A percentile compares a stretch with the other conserved stretches of the same genome.
phyloP scores from a whole-genome alignment of 2,329 filamentous ascomycete species.

The Talaromyces pinophilus region DNA sequence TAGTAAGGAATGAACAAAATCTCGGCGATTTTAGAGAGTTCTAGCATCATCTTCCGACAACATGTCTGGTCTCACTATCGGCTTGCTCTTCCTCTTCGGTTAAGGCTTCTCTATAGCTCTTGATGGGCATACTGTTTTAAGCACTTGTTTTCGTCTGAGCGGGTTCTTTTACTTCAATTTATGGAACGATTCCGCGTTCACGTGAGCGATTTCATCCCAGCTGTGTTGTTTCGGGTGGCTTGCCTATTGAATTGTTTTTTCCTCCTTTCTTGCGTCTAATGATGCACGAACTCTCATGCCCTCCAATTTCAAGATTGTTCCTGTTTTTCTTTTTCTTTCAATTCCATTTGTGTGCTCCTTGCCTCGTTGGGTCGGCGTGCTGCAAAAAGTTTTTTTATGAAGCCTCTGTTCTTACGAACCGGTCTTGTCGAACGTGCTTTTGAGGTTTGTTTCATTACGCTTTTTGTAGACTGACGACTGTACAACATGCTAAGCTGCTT shows the following conservation, averaged over 20 bases:
- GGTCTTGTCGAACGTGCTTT: slow-evolving; percentile 43
- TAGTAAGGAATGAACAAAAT: slow-evolving; percentile 35
- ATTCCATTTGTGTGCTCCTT: slow-evolving; percentile 36
- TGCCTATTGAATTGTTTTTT: slow-evolving; percentile 24
- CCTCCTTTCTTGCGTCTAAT: slow-evolving; percentile 37
- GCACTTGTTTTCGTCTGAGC: slow-evolving; percentile 47
- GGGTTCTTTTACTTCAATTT: slow-evolving; percentile 37
- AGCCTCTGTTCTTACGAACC: slow-evolving; percentile 36
- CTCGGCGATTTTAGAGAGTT: slow-evolving; percentile 20
- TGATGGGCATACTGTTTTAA: slow-evolving; percentile 43
- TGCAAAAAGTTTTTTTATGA: slow-evolving; percentile 46
- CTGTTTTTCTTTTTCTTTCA: slow-evolving; percentile 17
- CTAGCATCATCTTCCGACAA: slow-evolving; percentile 46
- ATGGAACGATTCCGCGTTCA: slow-evolving; percentile 31
- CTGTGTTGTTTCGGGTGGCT: slow-evolving; percentile 23
- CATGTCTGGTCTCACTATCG: slow-evolving; percentile 45
- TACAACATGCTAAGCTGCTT: slow-evolving; percentile 35
- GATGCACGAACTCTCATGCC: slow-evolving; percentile 37
- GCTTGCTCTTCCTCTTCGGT: slow-evolving; percentile 40
- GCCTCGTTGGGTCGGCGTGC: slow-evolving; percentile 47
- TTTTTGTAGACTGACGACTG: slow-evolving; percentile 39
- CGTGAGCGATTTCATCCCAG: slow-evolving; percentile 24
- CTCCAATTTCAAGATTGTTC: slow-evolving; percentile 19
- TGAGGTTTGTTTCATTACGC: slow-evolving; percentile 37
- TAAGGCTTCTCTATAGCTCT: slow-evolving; percentile 45